Base-by-base conservation (phyloP, 2,329 filamentous ascomycete species). In the Trichophyton verrucosum region DNA sequence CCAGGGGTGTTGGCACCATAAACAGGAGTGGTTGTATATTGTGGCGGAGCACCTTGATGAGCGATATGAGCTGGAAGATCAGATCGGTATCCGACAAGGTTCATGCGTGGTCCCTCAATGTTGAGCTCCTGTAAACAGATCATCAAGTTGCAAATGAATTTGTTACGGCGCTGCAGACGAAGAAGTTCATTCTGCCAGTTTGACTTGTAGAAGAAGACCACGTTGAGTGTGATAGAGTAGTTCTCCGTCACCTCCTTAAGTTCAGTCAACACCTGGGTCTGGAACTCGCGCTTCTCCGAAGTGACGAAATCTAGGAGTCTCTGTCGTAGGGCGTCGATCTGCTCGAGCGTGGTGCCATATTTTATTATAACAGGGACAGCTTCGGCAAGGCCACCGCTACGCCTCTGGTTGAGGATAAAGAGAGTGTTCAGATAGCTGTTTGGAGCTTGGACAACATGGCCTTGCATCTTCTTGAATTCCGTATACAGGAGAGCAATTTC, bases 381-480 rank as follows among this genome's bases (percentile, higher is more conserved):
- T 74, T 96, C 92, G 1, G 92, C 91, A 3, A 96, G 80, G 3
- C 87, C 88, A 65, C 91, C 91, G 38, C 90, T 95, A 60, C 92
- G 87, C 53, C 92, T 86, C 76, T 96, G 91, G 73, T 97, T 97
- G 51, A 96, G 85, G 64, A 97, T 95, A 75, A 96, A 96, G 0
- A 97, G 81, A 0, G 84, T 90, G 74, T 96, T 97, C 60, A 97
- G 82, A 42, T 96, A 85, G 61, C 88, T 95, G 80, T 97, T 97
- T 9, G 92, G 92, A 0, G 92, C 92, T 73, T 96, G 92, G 0
- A 97, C 92, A 24, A 96, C 87, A 68, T 96, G 91, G 1, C 92
- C 92, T 73, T 96, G 87, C 88, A 96, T 92, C 79, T 96, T 96
- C 80, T 96, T 96, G 78, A 96, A 96, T 70, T 96, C 92, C 13